Evolutionary conservation across 2,329 filamentous ascomycete genomes (phyloP).

Genomic region (Cordyceps farinosa): DNA sequence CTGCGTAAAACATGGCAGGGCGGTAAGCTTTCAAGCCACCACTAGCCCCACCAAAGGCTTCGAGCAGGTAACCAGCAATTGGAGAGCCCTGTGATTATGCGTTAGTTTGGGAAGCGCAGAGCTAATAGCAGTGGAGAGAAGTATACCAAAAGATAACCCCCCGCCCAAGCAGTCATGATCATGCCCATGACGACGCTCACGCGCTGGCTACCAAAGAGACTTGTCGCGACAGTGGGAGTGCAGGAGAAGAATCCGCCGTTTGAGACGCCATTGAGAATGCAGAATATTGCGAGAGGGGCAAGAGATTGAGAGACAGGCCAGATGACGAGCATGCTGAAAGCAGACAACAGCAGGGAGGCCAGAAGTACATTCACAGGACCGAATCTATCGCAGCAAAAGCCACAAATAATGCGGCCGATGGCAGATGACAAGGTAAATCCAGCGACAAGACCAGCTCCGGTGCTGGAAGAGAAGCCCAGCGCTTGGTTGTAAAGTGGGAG

Average conservation of each 20-base stretch:
- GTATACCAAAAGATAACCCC: conserved; percentile 55
- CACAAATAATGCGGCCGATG: conserved; percentile 52
- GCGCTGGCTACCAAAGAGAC: conserved; percentile 53
- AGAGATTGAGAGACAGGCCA: conserved; percentile 58
- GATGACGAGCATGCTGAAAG: conserved; percentile 55
- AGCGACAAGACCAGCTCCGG: conserved; percentile 55
- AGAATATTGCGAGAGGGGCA: conserved; percentile 53
- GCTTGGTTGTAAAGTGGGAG: conserved; percentile 53
- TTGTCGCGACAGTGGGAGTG: conserved; percentile 60
- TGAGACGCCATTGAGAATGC: conserved; percentile 55
- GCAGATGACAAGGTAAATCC: conserved; percentile 61
- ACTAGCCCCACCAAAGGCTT: conserved; percentile 49
- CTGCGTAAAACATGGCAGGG: conserved; percentile 60
- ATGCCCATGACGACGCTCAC: conserved; percentile 58
- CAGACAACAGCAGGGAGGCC: conserved; percentile 47
- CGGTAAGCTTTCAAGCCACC: conserved; percentile 50
- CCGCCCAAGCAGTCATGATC: conserved; percentile 58
- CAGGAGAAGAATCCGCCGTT: conserved; percentile 63
- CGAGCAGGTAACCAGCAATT: conserved; percentile 57
- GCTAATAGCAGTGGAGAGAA: background rate
- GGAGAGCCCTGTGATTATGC: conserved; percentile 43
- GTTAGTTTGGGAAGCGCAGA: background rate
- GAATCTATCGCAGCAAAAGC: conserved; percentile 50
- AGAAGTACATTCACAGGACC: conserved; percentile 57
- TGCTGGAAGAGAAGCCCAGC: conserved; percentile 48